A percentile compares a stretch with the other conserved stretches of the same genome.
phyloP scores from a whole-genome alignment of 2,329 filamentous ascomycete species.

The Venturia carpophila region DNA sequence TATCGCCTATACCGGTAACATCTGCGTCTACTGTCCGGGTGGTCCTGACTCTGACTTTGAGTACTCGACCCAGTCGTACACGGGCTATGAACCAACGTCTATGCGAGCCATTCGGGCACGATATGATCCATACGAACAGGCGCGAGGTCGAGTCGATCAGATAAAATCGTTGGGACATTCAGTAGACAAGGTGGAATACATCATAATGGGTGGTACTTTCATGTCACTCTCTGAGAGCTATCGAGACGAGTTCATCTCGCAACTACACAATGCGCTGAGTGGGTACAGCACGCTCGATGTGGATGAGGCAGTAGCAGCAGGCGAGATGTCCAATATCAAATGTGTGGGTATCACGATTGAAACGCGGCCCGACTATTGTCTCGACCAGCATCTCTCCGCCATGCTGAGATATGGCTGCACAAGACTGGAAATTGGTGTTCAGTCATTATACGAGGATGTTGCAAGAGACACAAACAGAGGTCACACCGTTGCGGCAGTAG shows the following conservation, averaged over 20 bases:
- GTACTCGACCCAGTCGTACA: constrained; percentile 98
- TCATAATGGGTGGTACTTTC: constrained; percentile 99
- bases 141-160: constrained; percentile 89
- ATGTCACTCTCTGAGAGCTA: constrained; percentile 92
- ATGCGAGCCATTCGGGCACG: constrained; percentile 96
- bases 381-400: constrained; percentile 87
- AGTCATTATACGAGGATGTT: constrained; percentile 95
- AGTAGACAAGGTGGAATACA: constrained; percentile 98
- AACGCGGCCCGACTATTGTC: constrained; percentile 90
- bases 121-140: constrained; percentile 97
- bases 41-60: constrained; percentile 98
- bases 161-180: constrained; percentile 92
- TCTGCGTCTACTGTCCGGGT: constrained; percentile 97
- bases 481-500: constrained; percentile 89
- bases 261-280: constrained; percentile 92
- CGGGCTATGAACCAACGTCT: constrained; percentile 94
- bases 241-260: constrained; percentile 86
- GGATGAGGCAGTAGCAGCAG: constrained; percentile 88
- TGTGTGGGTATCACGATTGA: constrained; percentile 99
- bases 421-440: constrained; percentile 85
- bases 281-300: constrained; percentile 92
- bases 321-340: constrained; percentile 94
- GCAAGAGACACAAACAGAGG: constrained; percentile 96
- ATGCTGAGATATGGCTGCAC: constrained; percentile 99
- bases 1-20: constrained; percentile 97